Conservation (phyloP, 2,329 filamentous ascomycete species). For the Colletotrichum noveboracense region DNA sequence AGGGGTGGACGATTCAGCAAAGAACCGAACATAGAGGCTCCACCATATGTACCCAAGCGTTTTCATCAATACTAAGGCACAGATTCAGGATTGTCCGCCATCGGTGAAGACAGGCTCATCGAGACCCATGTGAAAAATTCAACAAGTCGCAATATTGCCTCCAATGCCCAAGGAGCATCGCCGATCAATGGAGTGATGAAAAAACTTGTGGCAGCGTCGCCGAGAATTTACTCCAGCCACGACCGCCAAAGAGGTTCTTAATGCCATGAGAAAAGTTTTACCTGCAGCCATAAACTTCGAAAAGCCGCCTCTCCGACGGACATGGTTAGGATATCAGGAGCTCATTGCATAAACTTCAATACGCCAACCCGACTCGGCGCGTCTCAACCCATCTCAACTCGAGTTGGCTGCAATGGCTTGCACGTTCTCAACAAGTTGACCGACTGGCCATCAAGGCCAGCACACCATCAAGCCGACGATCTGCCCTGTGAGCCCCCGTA, state of each 20-base stretch:
- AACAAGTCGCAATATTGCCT: background rate
- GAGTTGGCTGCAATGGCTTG: background rate
- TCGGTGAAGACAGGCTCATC: background rate
- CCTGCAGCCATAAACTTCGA: background rate
- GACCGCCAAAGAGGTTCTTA: background rate
- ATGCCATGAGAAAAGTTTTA: background rate
- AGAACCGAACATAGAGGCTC: background rate
- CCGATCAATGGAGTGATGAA: background rate
- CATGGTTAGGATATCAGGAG: background rate
- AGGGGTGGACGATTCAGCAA: background rate
- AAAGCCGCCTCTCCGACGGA: background rate
- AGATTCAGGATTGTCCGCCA: background rate
- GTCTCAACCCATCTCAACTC: background rate
- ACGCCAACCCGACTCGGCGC: background rate
- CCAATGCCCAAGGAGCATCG: background rate
- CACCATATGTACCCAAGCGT: constrained; percentile 12
- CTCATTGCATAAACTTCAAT: constrained; percentile 6
- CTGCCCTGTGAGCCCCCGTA: background rate
- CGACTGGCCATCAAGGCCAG: background rate
- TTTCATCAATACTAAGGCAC: constrained; percentile 13
- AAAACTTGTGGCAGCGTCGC: background rate
- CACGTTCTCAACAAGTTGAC: background rate
- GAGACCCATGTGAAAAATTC: background rate
- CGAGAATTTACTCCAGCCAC: background rate
- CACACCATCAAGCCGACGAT: background rate